Evolutionary conservation across 2,329 filamentous ascomycete genomes (phyloP), one percentile per base, ranked within the genome.

Genomic region (Pyrenophora seminiperda): DNA sequence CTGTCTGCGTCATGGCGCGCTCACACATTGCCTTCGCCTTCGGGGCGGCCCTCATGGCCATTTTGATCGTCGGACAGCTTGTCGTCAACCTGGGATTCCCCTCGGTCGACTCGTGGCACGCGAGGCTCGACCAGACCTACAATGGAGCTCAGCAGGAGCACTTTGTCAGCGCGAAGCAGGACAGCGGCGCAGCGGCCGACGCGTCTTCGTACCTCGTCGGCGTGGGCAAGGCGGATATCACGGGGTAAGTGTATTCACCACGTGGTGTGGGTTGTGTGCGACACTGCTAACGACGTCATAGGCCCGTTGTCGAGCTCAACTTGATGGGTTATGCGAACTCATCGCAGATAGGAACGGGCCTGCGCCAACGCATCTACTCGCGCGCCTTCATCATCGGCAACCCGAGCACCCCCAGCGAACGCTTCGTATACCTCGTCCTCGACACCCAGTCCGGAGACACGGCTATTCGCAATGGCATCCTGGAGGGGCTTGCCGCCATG

Each of bases 311-410:
- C 17, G 91, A 97, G 72, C 83, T 97, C 67, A 91, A 91, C 64
- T 82, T 97, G 69, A 94, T 93, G 81, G 92, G 92, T 54, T 97
- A 97, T 77, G 93, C 93, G 24, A 89, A 92, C 71, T 78, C 87
- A n/a, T 83, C 83, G 33, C 93, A 97, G 75, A 76, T 88, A 22
- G 93, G 93, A 37, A 86, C 86, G 2, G 93, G 93, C 17, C 78
- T 97, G 41, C 86, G 92, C 40, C 93, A 97, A 75, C 84, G 93
- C 40, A 79, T 96, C 13, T 93, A 94, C 74, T 91, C 91, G 31
- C 86, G 93, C 41, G 88, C 93, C 24, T 97, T 97, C 74, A 91
- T 97, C 63, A 77, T 97, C 37, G 91, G 85, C 41, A 83, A 89
- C 64, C 78, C 84, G 4, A 76, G 82, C 31, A 81, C 83, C 14